These are phyloP conservation scores for Aphanomyces stellatus DNA, from an alignment of 352 stramenopile genomes.

Conservation along the genomic window DNA sequence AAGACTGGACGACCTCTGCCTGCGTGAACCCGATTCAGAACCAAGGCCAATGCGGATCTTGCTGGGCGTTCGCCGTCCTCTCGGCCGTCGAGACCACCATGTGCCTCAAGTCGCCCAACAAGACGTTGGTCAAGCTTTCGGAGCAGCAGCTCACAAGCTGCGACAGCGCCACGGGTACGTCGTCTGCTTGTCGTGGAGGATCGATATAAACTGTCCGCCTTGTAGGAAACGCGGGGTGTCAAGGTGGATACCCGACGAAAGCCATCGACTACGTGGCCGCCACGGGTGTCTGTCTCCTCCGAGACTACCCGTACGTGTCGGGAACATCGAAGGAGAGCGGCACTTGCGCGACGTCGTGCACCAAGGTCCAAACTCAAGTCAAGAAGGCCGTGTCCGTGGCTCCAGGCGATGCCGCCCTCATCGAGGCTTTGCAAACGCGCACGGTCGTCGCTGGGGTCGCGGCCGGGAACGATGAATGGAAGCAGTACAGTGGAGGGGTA, in stretches of 20 bases:
- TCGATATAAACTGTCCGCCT: not conserved
- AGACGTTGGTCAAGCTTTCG: constrained; percentile 36
- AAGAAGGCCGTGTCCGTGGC: not conserved
- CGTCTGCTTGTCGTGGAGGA: not conserved
- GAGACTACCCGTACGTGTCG: constrained; percentile 77
- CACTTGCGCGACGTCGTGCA: constrained; percentile 32
- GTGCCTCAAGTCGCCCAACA: constrained; percentile 38
- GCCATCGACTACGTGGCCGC: constrained; percentile 87
- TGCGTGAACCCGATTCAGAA: constrained; percentile 83
- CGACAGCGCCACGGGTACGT: constrained; percentile 27
- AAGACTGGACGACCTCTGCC: constrained; percentile 46
- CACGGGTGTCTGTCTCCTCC: constrained; percentile 74
- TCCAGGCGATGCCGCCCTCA: not conserved
- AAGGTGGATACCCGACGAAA: constrained; percentile 86
- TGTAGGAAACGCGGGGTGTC: constrained; percentile 78
- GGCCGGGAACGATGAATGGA: constrained; percentile 22
- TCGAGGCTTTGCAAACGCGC: not conserved
- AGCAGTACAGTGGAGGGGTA: constrained; percentile 19
- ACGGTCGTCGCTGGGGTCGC: constrained; percentile 16
- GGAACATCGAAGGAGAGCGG: constrained; percentile 24
- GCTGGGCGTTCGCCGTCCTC: constrained; percentile 90
- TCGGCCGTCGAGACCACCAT: constrained; percentile 34
- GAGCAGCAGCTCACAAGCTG: constrained; percentile 49
- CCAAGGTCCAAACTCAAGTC: constrained; percentile 23
- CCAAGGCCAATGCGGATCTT: constrained; percentile 92